These are phyloP conservation scores for Sonneratia alba DNA, from an alignment of 345 rosid genomes.

Conservation along the genomic window DNA sequence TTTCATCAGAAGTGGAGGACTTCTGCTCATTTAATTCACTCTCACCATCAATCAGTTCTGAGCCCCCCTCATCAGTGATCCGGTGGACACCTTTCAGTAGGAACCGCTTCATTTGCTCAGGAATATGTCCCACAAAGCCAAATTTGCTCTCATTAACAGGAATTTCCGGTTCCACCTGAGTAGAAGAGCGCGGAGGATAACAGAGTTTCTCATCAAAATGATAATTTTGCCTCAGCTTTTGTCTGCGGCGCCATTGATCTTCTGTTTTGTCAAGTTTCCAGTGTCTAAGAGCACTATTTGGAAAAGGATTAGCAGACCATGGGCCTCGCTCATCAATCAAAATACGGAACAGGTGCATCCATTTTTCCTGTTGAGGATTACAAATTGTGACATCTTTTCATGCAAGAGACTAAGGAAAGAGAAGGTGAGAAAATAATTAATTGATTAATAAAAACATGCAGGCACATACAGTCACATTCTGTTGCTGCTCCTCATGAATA, in stretches of 20 bases:
- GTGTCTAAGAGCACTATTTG: conserved; percentile 50
- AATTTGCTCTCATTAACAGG: conserved; percentile 42
- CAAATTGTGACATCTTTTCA: neutral
- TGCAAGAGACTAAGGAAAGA: neutral
- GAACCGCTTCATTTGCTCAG: conserved; percentile 94
- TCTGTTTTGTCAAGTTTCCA: conserved; percentile 99
- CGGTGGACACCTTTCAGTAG: conserved; percentile 69
- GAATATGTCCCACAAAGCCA: conserved; percentile 72
- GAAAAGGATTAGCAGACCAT: conserved; percentile 96
- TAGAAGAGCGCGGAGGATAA: conserved; percentile 45
- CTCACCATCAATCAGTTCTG: conserved; percentile 57
- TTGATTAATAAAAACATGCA: neutral
- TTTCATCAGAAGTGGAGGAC: conserved; percentile 32
- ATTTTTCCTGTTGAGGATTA: conserved; percentile 53
- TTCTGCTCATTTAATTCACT: conserved; percentile 38
- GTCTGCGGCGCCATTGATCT: conserved; percentile 93
- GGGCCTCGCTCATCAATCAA: conserved; percentile 97
- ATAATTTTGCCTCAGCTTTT: conserved; percentile 78
- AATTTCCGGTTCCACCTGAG: conserved; percentile 35
- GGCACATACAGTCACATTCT: conserved; percentile 63
- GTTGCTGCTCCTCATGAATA: conserved; percentile 76
- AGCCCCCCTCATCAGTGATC: conserved; percentile 73
- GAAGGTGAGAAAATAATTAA: neutral
- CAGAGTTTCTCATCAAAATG: conserved; percentile 84
- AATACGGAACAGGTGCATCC: conserved; percentile 90